Conservation (phyloP, 495 filamentous ascomycete species). For the Pseudomonodictys pantanalensis region DNA sequence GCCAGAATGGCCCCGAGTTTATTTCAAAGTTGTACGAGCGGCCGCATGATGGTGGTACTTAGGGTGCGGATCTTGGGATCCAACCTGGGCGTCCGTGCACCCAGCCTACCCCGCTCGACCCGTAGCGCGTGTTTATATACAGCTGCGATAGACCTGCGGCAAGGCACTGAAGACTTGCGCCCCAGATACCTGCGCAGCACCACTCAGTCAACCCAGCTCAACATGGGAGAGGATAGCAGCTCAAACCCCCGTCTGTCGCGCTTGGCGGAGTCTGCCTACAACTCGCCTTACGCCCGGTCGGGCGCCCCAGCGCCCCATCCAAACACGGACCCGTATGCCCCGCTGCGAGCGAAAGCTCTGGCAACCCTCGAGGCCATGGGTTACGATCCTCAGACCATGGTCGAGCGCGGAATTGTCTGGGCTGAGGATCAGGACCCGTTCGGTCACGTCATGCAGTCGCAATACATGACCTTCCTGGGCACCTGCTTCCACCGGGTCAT, state of each 20-base stretch:
- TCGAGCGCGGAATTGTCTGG: constrained; percentile 39
- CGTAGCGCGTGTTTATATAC: too few species aligned
- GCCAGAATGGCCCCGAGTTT: too few species aligned
- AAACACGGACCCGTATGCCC: constrained; percentile 35
- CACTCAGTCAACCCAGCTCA: background rate
- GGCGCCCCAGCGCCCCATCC: constrained; percentile 37
- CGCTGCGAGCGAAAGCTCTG: constrained; percentile 35
- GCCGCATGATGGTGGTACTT: too few species aligned
- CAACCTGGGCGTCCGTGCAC: too few species aligned
- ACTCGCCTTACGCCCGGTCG: constrained; percentile 35
- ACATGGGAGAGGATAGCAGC: background rate
- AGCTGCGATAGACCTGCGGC: too few species aligned
- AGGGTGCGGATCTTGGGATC: too few species aligned
- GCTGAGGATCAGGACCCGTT: constrained; percentile 42
- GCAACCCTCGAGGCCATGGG: constrained; percentile 39
- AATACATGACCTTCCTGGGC: constrained; percentile 38
- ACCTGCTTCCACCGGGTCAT: constrained; percentile 38
- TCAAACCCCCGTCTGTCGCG: background rate
- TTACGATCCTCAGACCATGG: constrained; percentile 40
- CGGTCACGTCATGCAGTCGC: constrained; percentile 37
- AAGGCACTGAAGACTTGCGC: background rate
- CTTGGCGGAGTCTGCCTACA: constrained; percentile 25
- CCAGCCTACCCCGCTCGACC: too few species aligned
- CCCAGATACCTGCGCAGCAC: too few species aligned
- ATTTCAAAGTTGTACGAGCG: too few species aligned